Base-by-base conservation (phyloP, 495 filamentous ascomycete genomes). In the Terfezia boudieri region DNA sequence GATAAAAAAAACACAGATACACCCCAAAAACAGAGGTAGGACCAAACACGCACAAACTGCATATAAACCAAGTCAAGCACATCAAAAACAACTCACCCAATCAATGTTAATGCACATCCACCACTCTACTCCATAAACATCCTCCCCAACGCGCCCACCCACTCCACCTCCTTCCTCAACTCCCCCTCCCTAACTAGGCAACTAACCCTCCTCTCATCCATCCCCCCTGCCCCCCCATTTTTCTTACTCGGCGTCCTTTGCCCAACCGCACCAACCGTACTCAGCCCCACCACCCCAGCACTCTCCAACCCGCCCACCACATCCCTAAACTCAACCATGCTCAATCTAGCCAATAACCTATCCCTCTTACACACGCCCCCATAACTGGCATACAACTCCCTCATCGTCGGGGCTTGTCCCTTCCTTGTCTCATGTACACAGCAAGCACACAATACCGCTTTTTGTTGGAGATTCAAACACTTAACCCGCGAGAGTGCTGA, bases 401-500 rank as follows among this genome's bases (percentile, higher is more conserved):
- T 86, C 57, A 89, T 73, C 0, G 80, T 90, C 0, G 87, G 85
- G 1, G 81, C 80, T 1, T 66, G 61, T 12, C 60, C 53, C 2
- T 56, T 81, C 11, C 71, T 69, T 61, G 74, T 83, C 66, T 95
- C 88, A 2, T 89, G 74, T 1, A 86, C 84, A 50, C 86, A 71
- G 32, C 96, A 71, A 0, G 88, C 76, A 67, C 92, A 96, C 23
- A 99, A 75, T 8, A 85, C 86, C 3, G 88, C 90, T 67, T 94
- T 99, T 71, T 96, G 92, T 60, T 99, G 90, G 0, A 96, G 74
- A 61, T 95, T 96, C 48, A 99, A 74, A 1, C 77, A 77, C 67
- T 84, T 81, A 7, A 99, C 75, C 53, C 90, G 76, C 57, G 93
- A 84, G 10, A 71, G 74, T 11, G 86, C 79, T 37, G 85, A 86